phyloP scores from a whole-genome alignment of 2,329 filamentous ascomycete genomes.

The Alternaria angustiovoidea region DNA sequence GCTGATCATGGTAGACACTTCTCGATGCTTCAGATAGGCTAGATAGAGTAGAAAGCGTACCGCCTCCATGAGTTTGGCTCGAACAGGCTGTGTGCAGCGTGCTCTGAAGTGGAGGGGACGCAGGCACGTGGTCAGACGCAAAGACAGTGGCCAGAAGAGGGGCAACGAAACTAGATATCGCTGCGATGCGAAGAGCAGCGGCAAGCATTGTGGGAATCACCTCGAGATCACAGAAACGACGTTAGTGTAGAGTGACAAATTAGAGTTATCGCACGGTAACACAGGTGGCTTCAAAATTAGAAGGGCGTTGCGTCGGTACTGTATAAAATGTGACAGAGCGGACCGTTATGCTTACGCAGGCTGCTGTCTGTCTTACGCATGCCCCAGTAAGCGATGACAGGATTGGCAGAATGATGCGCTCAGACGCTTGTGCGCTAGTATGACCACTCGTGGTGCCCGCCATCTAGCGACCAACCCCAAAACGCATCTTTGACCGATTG shows the following conservation, averaged over 20 bases:
- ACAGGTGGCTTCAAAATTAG: no score
- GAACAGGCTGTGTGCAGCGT: background rate
- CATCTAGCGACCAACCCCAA: background rate
- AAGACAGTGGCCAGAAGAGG: background rate
- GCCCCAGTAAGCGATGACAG: background rate
- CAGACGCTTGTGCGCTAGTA: background rate
- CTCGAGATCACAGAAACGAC: background rate
- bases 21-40: background rate
- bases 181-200: background rate
- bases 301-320: background rate
- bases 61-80: background rate
- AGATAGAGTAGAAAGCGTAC: background rate
- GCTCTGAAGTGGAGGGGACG: background rate
- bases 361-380: background rate
- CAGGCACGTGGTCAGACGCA: background rate
- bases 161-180: background rate
- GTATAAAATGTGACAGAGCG: background rate
- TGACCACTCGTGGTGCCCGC: background rate
- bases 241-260: background rate
- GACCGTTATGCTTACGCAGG: background rate
- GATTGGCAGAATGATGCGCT: background rate
- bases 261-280: no score
- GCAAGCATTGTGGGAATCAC: background rate
- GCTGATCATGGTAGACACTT: background rate
- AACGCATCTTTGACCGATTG: background rate